Conservation (phyloP, 257 asterid genomes). For the Scutellaria baicalensis region DNA sequence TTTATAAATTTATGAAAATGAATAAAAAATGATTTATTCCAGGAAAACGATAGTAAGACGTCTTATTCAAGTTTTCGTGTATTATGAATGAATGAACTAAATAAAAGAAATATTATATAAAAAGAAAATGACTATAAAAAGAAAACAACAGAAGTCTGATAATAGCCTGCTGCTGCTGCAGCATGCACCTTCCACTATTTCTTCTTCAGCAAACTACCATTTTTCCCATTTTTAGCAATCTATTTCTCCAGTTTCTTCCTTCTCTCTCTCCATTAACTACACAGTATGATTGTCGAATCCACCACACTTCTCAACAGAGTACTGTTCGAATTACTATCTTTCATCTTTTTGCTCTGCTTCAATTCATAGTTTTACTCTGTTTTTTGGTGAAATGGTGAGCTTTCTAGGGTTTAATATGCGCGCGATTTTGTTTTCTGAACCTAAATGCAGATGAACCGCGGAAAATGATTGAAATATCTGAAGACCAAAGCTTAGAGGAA, state of each 20-base stretch:
- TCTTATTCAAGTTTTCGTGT: too few species aligned
- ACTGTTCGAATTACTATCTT: neutral
- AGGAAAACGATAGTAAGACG: too few species aligned
- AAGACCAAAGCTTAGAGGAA: conserved; percentile 18
- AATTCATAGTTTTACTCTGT: neutral
- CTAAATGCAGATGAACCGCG: conserved; percentile 11
- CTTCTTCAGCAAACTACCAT: conserved; percentile 2
- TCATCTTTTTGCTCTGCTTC: neutral
- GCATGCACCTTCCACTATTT: conserved; percentile 14
- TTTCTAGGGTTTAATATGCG: conserved; percentile 18
- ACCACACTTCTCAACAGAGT: neutral
- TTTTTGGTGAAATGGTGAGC: neutral
- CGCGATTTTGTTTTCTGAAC: neutral
- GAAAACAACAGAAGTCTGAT: neutral
- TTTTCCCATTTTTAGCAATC: neutral
- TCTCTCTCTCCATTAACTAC: neutral
- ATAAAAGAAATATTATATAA: too few species aligned
- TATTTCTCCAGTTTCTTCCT: neutral
- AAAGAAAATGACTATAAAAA: too few species aligned
- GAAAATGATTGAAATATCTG: conserved; percentile 13
- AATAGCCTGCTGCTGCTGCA: neutral
- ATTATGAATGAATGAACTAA: too few species aligned
- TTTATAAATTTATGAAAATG: too few species aligned
- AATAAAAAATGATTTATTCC: too few species aligned
- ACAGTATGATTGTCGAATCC: neutral